Conservation (phyloP, 371 early-diverging fungal genomes). For the Mucor indicus region DNA sequence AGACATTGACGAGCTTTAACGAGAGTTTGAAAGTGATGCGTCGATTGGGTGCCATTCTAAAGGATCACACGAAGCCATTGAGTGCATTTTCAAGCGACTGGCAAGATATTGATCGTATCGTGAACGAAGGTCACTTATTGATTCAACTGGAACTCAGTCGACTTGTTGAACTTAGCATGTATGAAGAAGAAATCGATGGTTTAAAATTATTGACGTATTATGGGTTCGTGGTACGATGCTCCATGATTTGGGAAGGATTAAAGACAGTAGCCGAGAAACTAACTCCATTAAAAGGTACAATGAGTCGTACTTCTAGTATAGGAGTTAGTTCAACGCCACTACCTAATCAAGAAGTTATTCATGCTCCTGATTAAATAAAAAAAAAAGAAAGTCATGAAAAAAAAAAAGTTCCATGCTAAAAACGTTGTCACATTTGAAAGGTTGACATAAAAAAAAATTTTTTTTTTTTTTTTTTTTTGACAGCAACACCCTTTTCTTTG, state of each 20-base stretch:
- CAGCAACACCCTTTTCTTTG: too few species aligned
- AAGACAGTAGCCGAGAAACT: slow-evolving; percentile 22
- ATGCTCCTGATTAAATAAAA: slow-evolving; percentile 14
- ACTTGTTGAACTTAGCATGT: slow-evolving; percentile 7
- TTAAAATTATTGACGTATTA: slow-evolving; percentile 18
- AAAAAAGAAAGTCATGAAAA: too few species aligned
- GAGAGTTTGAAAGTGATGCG: slow-evolving; percentile 20
- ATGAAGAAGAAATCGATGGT: slow-evolving; percentile 14
- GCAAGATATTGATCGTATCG: slow-evolving; percentile 20
- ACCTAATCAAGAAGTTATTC: slow-evolving; percentile 11
- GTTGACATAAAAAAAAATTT: neutral
- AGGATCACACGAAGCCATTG: slow-evolving; percentile 6
- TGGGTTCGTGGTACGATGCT: slow-evolving; percentile 22
- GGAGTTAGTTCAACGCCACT: slow-evolving; percentile 5
- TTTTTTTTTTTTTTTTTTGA: neutral
- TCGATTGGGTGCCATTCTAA: slow-evolving; percentile 13
- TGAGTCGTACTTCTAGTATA: slow-evolving; percentile 19
- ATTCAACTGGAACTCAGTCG: slow-evolving; percentile 13
- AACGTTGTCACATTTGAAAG: neutral
- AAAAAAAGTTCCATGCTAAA: too few species aligned
- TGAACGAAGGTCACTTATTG: slow-evolving; percentile 7
- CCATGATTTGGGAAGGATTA: slow-evolving; percentile 26
- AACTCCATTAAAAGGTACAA: slow-evolving; percentile 17
- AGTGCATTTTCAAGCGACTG: slow-evolving; percentile 22
- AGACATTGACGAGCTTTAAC: slow-evolving; percentile 14